Evolutionary conservation across 2,329 filamentous ascomycete species (phyloP), one percentile per base, ranked within the genome.

Genomic region (Beauveria sp.): DNA sequence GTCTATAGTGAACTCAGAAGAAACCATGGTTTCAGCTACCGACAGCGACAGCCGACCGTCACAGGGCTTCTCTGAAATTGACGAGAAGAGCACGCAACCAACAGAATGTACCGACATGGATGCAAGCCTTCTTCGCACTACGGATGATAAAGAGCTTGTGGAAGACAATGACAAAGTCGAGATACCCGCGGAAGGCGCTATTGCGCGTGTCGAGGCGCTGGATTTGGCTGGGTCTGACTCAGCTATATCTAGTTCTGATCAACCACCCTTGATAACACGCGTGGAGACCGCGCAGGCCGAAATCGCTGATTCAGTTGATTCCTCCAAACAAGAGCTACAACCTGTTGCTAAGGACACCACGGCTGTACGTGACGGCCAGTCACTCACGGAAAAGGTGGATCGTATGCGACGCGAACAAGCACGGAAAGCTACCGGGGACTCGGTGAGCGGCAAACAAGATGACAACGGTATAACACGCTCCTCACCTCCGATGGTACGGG

Each of bases 1-100:
- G 62, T 89, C 90, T 1, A 77, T 93, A 18, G 80, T 82, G 5
- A 85, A 88, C 7, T 84, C 84, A 14, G 91, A 96, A 55, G 86
- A 89, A 48, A 79, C 79, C 8, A 55, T 61, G 45, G 43, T 55
- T 14, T 86, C 88, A 24, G 76, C 79, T 2, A 76, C 79, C 6
- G 81, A 83, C 63, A 71, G 75, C 12, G 77, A 80, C 9, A 82
- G 83, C 58, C 78, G 73, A 45, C 71, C 72, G 5, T 78, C 76
- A 2, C 78, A 81, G 65, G 74, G 74, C 4, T 77, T 75, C 56
- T 77, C 76, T 1, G 80, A 83, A 51, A 67, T 72, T 10, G 79
- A 81, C 22, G 79, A 80, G 48, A 81, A 80, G 66, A 73, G 71
- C 48, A 78, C 77, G 0, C 75, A 80, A 42, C 72, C 75, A 1